A percentile compares a stretch with the other conserved stretches of the same genome.
These are phyloP conservation scores for Pseudogymnoascus sp. DNA, from an alignment of 2,329 filamentous ascomycete species.

Conservation along the genomic window DNA sequence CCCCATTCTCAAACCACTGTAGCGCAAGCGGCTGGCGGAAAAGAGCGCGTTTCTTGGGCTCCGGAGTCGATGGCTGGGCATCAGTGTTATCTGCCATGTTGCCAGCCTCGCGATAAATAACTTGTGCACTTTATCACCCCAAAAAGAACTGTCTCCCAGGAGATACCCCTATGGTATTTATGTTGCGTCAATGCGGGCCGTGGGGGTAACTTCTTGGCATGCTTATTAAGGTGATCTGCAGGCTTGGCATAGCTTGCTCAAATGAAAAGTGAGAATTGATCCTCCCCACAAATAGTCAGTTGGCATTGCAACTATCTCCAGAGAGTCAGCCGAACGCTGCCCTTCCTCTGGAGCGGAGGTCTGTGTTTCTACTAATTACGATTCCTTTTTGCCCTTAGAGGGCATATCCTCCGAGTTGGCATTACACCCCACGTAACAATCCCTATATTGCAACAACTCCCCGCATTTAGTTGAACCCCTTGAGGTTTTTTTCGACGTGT, in stretches of 20 bases:
- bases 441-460: no score
- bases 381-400: no score
- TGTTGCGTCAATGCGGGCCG: neutral
- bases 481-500: no score
- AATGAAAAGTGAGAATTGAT: neutral
- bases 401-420: no score
- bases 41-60: constrained; percentile 9
- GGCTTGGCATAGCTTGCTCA: neutral
- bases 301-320: no score
- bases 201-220: neutral
- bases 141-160: neutral
- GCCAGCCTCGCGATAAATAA: neutral
- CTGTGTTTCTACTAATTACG: no score
- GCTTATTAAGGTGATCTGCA: constrained; percentile 8
- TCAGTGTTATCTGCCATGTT: neutral
- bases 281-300: no score
- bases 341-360: no score
- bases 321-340: no score
- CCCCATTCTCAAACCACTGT: constrained; percentile 15
- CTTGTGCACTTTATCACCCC: neutral
- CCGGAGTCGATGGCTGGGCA: neutral
- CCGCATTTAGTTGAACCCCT: no score
- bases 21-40: constrained; percentile 16
- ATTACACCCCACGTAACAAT: no score
- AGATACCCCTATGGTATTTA: constrained; percentile 3